Base-by-base conservation (phyloP, 2,329 filamentous ascomycete genomes). In the Catunica adiposa region DNA sequence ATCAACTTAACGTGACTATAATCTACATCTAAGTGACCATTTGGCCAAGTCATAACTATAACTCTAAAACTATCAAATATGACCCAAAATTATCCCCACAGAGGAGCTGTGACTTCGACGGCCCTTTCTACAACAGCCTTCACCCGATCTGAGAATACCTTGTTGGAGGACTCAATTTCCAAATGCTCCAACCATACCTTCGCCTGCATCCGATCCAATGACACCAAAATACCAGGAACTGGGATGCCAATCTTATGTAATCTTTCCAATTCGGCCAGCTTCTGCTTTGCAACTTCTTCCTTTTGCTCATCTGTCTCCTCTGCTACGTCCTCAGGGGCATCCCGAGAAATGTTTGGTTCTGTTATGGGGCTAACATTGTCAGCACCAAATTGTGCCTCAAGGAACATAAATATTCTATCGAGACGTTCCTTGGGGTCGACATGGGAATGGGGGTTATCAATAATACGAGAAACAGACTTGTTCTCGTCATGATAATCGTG, bases 341-440 rank as follows among this genome's bases (percentile, higher is more conserved):
- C 62, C 47, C 58, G 22, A 20, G 58, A 53, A 1, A 80, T 66
- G 66, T 81, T 77, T 58, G 88, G 71, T 64, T 69, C 72, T 40
- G 82, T 77, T 61, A 97, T 85, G 3, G 90, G 89, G 0, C 78
- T 74, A 56, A 97, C 82, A 58, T 87, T 83, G 60, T 92, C 83
- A 31, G 80, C 75, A 59, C 92, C 92, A 65, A 98, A 98, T 67
- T 98, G 92, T 2, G 89, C 86, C 72, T 98, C 92, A 14, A 98
- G 82, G 72, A 98, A 95, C 80, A 95, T 86, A 70, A 94, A 84
- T 20, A 98, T 80, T 34, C 90, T 83, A 60, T 84, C 79, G 42
- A 97, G 80, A 42, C 87, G 84, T 62, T 94, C 87, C 47, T 83
- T 75, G 0, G 89, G 75, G 8, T 77, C 77, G 44, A 88, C 69